Conservation (phyloP, 208 protist genomes). For the Acanthamoeba castellanii region DNA sequence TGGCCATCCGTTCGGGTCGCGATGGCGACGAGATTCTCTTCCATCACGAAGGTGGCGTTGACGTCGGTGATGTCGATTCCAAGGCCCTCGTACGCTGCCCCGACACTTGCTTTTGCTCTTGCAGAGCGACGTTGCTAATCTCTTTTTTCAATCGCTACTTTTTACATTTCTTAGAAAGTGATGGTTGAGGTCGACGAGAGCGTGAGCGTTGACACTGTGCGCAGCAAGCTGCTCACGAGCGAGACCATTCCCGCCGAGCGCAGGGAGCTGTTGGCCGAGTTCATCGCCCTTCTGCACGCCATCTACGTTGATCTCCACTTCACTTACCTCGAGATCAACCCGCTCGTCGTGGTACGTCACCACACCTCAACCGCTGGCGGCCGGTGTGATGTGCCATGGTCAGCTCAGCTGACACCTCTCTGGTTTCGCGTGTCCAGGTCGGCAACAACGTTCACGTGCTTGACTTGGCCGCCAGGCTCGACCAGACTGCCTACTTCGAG, state of each 20-base stretch:
- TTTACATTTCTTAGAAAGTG: not conserved
- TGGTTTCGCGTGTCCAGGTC: constrained; percentile 24
- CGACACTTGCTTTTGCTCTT: not conserved
- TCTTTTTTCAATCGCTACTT: not conserved
- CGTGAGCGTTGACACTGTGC: constrained; percentile 19
- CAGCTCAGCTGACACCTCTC: not conserved
- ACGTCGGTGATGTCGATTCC: constrained; percentile 91
- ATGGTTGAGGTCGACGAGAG: constrained; percentile 13
- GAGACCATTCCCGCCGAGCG: not conserved
- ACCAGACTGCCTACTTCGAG: constrained; percentile 86
- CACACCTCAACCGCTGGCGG: not conserved
- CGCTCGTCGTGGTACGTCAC: constrained; percentile 84
- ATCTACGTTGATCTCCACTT: constrained; percentile 90
- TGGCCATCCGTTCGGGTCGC: constrained; percentile 88
- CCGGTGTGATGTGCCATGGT: not conserved
- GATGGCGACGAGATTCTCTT: constrained; percentile 89
- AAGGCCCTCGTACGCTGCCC: constrained; percentile 79
- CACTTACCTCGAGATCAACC: constrained; percentile 94
- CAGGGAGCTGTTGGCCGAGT: constrained; percentile 77
- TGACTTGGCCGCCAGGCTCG: constrained; percentile 84
- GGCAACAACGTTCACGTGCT: constrained; percentile 77
- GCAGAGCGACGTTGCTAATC: not conserved
- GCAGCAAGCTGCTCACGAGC: constrained; percentile 36
- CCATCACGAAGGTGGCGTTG: constrained; percentile 91
- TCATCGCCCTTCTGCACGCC: constrained; percentile 82